Evolutionary conservation across 768 basidiomycete species (phyloP), one percentile per base, ranked within the genome.

Genomic region (Lentinula aciculospora): DNA sequence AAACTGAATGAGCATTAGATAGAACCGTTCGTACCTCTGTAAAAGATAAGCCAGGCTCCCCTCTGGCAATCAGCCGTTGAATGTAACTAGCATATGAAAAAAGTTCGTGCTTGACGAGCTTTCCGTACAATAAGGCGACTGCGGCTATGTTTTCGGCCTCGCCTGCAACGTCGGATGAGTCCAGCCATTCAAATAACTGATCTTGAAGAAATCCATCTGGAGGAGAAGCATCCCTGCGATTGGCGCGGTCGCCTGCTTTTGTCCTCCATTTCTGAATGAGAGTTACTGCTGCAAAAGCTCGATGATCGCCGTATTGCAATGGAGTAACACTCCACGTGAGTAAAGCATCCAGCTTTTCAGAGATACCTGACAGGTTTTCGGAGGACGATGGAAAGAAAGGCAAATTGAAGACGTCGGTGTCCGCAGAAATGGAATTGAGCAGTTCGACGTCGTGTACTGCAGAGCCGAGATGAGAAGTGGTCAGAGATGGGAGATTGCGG

Each of bases 251-350:
- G 57, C 79, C 79, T 28, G 81, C 80, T 59, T 77, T 81, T 53
- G 81, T 79, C 34, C 83, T 76, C 79, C 88, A 89, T 31, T 76
- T 74, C 2, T 74, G 75, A 51, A 92, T 81, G 39, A 92, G 75
- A 19, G 86, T 86, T 7, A 81, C 84, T 1, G 86, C 88, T 28
- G 84, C 89, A 64, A 86, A 88, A 1, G 88, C 83, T 32, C 91
- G 77, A 62, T 92, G 92, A 44, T 91, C 86, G 9, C 92, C 91
- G 59, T 86, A 92, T 69, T 93, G 92, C 17, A 89, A 73, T 2
- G 85, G 81, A 0, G 90, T 89, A 27, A 92, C 83, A 63, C 83
- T 82, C 91, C 92, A 94, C 0, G 88, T 88, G 9, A 93, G 76
- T 2, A 92, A 76, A 53, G 85, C 79, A 61, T 89, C 83, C 17